Evolutionary conservation across 1,284 basidiomycete genomes (phyloP), one percentile per base, ranked within the genome.

Genomic region (Laetiporus sulphureus): DNA sequence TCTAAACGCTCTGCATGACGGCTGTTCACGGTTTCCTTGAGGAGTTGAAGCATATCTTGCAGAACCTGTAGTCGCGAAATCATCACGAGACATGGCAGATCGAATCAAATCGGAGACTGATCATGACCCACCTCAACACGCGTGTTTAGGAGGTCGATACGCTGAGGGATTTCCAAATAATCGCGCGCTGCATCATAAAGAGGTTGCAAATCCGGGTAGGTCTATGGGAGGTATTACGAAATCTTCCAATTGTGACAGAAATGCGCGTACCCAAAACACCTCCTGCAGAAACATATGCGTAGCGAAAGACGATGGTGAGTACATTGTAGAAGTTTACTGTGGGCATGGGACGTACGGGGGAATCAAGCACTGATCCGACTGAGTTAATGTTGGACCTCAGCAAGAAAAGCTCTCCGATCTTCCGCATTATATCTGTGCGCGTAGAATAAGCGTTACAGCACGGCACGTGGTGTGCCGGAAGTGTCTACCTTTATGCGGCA

Each of bases 21-120:
- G 48, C 83, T 91, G 18, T 91, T 91, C 25, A 96, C 94, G 7
- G 89, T 88, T 65, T 97, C 94, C 65, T 97, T 97, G 37, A 98
- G 71, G 40, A 98, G 74, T 61, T 93, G 88, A 7, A 98, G 77
- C 90, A 98, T 96, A 61, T 98, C 93, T 72, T 98, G 93, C 30
- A 98, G 68, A 45, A 97, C 87, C 87, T 91, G 51, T 20, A 21
- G 32, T 19, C 21, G 3, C 3, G 21, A 22, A n/a, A 31, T 15
- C n/a, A 42, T 20, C 7, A 22, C 8, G 24, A 24, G 11, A 22
- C n/a, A 32, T 36, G 38, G 36, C 29, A 40, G 39, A 37, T 15
- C 10, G 10, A 10, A 18, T 7, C n/a, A 20, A n/a, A 25, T 27
- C 13, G 31, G 30, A 25, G 16, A 21, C 31, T 29, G 30, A 27